phyloP scores from a whole-genome alignment of 441 rosid species.

The Brassica balearica region DNA sequence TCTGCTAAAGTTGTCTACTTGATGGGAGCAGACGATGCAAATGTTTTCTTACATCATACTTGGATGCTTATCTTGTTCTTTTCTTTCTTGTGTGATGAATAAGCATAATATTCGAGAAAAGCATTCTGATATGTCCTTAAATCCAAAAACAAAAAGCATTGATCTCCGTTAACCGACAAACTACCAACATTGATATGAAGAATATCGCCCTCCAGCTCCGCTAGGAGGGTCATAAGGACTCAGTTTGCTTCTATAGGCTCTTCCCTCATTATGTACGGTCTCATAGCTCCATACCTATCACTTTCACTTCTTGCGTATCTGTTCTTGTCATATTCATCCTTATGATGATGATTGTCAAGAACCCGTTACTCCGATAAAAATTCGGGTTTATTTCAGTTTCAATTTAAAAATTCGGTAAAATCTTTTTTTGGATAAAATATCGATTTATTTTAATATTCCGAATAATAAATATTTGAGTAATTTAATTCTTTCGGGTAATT shows the following conservation, averaged over 20 bases:
- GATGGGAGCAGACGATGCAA: constrained; percentile 93
- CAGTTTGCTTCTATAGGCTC: not conserved
- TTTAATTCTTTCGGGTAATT: too few species aligned
- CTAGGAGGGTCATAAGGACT: not conserved
- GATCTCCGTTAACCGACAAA: not conserved
- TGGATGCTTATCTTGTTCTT: not conserved
- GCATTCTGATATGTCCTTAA: not conserved
- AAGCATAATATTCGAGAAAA: not conserved
- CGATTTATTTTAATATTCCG: too few species aligned
- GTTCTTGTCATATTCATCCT: not conserved
- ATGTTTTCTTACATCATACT: constrained; percentile 38
- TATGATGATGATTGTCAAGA: too few species aligned
- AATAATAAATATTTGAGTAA: too few species aligned
- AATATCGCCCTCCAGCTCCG: not conserved
- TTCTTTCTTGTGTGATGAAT: not conserved
- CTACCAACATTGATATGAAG: not conserved
- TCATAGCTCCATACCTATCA: not conserved
- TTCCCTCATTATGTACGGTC: not conserved
- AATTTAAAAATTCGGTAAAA: too few species aligned
- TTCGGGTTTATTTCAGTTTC: not conserved
- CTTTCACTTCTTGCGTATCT: not conserved
- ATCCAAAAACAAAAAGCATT: not conserved
- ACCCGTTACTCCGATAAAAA: not conserved
- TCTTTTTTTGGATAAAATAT: too few species aligned
- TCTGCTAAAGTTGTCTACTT: constrained; percentile 70